Evolutionary conservation across 1,284 basidiomycete genomes (phyloP).

Genomic region (Vanrija pseudolonga): DNA sequence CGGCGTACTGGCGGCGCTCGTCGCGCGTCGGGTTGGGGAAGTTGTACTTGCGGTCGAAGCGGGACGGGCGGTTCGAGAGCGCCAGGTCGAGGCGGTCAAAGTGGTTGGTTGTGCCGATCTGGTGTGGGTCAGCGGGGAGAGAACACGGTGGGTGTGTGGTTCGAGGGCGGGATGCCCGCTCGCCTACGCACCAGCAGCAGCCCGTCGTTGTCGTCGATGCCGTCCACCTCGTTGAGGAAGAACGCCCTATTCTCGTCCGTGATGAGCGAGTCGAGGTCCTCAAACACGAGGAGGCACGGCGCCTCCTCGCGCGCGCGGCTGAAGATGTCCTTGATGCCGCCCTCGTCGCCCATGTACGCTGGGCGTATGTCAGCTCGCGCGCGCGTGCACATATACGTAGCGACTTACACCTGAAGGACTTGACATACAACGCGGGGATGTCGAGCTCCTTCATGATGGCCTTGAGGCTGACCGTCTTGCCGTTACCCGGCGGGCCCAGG

Average conservation of each 20-base stretch:
- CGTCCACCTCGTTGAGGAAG: slow-evolving; percentile 73
- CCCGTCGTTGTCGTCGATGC: slow-evolving; percentile 63
- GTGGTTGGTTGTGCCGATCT: slow-evolving; percentile 76
- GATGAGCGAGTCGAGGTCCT: slow-evolving; percentile 77
- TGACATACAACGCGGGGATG: slow-evolving; percentile 68
- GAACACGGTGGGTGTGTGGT: background rate
- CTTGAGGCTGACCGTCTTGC: slow-evolving; percentile 78
- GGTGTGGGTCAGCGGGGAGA: background rate
- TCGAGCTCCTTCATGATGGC: slow-evolving; percentile 46
- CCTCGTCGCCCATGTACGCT: background rate
- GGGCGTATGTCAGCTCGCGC: no score
- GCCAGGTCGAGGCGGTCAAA: slow-evolving; percentile 72
- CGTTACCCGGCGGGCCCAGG: slow-evolving; percentile 59
- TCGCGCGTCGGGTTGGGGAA: slow-evolving; percentile 59
- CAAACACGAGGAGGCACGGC: slow-evolving; percentile 70
- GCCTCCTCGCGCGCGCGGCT: slow-evolving; percentile 45
- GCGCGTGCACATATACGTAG: no score
- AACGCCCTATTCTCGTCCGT: slow-evolving; percentile 70
- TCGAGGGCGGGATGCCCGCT: no score
- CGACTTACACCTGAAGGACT: slow-evolving; percentile 50
- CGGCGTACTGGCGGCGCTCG: slow-evolving; percentile 62
- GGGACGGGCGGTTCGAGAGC: slow-evolving; percentile 67
- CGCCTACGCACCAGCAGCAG: slow-evolving; percentile 55
- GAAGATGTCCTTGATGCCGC: slow-evolving; percentile 33
- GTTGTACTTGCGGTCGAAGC: slow-evolving; percentile 75